Conservation (phyloP, 164 flowering plant species). For the Sextonia rubra region DNA sequence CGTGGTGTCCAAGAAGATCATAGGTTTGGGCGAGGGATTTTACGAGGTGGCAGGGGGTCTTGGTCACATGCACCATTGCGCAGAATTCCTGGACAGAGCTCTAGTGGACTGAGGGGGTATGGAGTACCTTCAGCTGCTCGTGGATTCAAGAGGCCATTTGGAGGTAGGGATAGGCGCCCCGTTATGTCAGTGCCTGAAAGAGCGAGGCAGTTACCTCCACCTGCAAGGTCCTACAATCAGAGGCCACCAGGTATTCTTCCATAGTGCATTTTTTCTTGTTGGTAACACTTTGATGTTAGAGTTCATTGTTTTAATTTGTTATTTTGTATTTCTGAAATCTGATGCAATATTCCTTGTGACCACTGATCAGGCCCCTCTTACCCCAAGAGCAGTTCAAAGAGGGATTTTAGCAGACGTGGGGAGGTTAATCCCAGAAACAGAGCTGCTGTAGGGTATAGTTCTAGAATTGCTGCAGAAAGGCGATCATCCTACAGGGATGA, state of each 20-base stretch:
- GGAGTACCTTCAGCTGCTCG: constrained; percentile 17
- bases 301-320: background rate
- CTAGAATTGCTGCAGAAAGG: constrained; percentile 60
- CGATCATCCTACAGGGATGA: constrained; percentile 67
- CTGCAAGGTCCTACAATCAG: constrained; percentile 69
- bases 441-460: constrained; percentile 54
- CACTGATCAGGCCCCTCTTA: constrained; percentile 57
- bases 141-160: constrained; percentile 47
- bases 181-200: constrained; percentile 42
- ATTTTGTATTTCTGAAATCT: background rate
- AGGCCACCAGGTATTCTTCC: constrained; percentile 60
- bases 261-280: background rate
- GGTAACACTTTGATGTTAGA: background rate
- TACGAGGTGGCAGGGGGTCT: constrained; percentile 43
- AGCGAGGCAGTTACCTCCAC: constrained; percentile 60
- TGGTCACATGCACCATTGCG: constrained; percentile 25
- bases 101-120: constrained; percentile 14
- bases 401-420: constrained; percentile 69
- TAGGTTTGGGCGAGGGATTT: constrained; percentile 30
- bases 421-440: constrained; percentile 78
- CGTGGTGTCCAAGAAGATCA: constrained; percentile 42
- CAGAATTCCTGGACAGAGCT: constrained; percentile 28
- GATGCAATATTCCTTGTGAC: background rate
- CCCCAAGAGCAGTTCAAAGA: constrained; percentile 69
- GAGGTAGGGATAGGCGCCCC: constrained; percentile 32